phyloP scores from a whole-genome alignment of 371 early-diverging fungal species.

The Dichotomocladium elegans region DNA sequence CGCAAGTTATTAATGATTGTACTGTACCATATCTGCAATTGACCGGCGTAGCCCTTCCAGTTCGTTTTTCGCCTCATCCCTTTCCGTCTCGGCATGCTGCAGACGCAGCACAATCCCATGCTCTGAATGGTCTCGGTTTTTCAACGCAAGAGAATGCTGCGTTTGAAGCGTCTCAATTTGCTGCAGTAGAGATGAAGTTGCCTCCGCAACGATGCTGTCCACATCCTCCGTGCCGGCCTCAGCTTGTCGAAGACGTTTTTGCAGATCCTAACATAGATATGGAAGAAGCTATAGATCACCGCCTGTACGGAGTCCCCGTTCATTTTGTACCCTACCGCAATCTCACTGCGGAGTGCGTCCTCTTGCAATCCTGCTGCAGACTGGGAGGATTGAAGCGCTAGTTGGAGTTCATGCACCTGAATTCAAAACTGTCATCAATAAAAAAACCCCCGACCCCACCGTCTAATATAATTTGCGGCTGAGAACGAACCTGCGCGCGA shows the following conservation, averaged over 20 bases:
- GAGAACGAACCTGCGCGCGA: constrained; percentile 51
- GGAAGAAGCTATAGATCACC: too few species aligned
- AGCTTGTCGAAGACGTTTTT: constrained; percentile 53
- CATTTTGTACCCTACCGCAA: constrained; percentile 24
- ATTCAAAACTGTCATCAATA: not conserved
- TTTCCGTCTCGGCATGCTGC: constrained; percentile 45
- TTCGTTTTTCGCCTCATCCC: constrained; percentile 23
- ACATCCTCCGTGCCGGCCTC: constrained; percentile 63
- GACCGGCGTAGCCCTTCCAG: constrained; percentile 17
- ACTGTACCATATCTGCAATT: constrained; percentile 20
- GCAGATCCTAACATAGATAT: constrained; percentile 33
- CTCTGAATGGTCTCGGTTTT: constrained; percentile 68
- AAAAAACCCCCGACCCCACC: not conserved
- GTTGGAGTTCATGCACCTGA: constrained; percentile 59
- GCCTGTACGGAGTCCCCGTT: not conserved
- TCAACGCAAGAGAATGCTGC: constrained; percentile 53
- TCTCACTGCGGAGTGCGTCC: constrained; percentile 56
- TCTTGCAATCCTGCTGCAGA: constrained; percentile 61
- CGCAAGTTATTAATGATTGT: not conserved
- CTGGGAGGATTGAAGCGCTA: constrained; percentile 53
- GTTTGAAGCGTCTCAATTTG: constrained; percentile 70
- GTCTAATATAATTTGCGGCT: too few species aligned
- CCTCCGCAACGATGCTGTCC: constrained; percentile 42
- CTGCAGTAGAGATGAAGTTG: constrained; percentile 58
- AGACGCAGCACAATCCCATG: constrained; percentile 45